These are phyloP conservation scores for Dothiorella sarmentorum DNA, from an alignment of 2,329 filamentous ascomycete genomes.

Conservation along the genomic window DNA sequence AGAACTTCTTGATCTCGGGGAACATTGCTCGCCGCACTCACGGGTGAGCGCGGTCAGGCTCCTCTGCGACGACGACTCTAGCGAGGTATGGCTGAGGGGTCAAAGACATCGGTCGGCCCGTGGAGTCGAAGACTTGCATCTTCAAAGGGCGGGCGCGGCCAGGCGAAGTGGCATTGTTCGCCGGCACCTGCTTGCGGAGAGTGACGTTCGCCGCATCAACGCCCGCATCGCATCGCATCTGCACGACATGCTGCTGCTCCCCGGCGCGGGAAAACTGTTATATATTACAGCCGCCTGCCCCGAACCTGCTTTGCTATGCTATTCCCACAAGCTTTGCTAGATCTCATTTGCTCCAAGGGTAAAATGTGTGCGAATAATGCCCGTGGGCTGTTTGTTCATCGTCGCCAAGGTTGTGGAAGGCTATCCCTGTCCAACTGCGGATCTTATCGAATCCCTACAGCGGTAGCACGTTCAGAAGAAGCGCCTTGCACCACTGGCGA, in stretches of 20 bases:
- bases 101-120: background rate
- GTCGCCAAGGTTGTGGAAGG: background rate
- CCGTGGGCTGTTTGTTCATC: no score
- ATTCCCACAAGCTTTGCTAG: background rate
- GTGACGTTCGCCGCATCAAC: conserved; percentile 10
- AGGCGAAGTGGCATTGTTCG: conserved; percentile 7
- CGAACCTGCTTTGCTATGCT: background rate
- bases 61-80: background rate
- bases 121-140: background rate
- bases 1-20: background rate
- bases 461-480: background rate
- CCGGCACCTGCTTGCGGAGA: background rate
- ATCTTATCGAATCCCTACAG: background rate
- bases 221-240: conserved; percentile 2
- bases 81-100: background rate
- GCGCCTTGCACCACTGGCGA: background rate
- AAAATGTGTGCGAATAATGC: no score
- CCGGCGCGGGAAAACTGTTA: background rate
- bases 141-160: conserved; percentile 2
- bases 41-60: background rate
- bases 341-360: background rate
- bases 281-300: background rate
- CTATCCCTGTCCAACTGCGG: conserved; percentile 1
- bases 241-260: no score
- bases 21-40: background rate